Evolutionary conservation across 345 rosid species (phyloP).

Genomic region (Triadica sebifera): DNA sequence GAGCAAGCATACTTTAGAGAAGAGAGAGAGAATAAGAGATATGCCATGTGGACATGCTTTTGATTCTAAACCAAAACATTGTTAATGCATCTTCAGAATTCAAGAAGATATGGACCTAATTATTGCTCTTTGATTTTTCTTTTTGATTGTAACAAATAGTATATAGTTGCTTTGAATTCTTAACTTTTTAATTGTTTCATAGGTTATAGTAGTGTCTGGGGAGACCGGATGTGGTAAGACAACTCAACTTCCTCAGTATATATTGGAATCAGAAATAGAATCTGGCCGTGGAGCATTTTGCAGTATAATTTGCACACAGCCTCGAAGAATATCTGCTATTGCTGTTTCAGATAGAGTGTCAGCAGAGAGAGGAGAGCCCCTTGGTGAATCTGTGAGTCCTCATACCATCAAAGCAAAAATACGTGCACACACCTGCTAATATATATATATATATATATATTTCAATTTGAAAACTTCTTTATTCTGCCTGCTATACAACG

Average conservation of each 20-base stretch:
- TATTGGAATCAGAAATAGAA: slow-evolving; percentile 94
- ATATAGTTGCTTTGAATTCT: too few relatives aligned
- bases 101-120: too few relatives aligned
- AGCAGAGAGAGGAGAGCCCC: slow-evolving; percentile 94
- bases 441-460: not conserved
- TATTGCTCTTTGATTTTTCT: too few relatives aligned
- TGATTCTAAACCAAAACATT: too few relatives aligned
- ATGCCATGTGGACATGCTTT: too few relatives aligned
- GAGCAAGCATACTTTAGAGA: not conserved
- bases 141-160: too few relatives aligned
- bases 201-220: slow-evolving; percentile 96
- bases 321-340: slow-evolving; percentile 98
- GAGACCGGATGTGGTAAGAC: slow-evolving; percentile 99
- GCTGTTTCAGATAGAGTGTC: slow-evolving; percentile 96
- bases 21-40: too few relatives aligned
- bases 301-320: slow-evolving; percentile 95
- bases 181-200: not conserved
- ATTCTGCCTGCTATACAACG: slow-evolving; percentile 49
- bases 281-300: slow-evolving; percentile 99
- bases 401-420: slow-evolving; percentile 16
- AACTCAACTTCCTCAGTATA: slow-evolving; percentile 96
- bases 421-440: slow-evolving; percentile 4
- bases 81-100: too few relatives aligned
- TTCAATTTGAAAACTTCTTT: slow-evolving; percentile 29
- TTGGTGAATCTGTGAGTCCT: slow-evolving; percentile 83